Conservation (phyloP, 805 yeast genomes). For the Monosporozyma siamensis region DNA sequence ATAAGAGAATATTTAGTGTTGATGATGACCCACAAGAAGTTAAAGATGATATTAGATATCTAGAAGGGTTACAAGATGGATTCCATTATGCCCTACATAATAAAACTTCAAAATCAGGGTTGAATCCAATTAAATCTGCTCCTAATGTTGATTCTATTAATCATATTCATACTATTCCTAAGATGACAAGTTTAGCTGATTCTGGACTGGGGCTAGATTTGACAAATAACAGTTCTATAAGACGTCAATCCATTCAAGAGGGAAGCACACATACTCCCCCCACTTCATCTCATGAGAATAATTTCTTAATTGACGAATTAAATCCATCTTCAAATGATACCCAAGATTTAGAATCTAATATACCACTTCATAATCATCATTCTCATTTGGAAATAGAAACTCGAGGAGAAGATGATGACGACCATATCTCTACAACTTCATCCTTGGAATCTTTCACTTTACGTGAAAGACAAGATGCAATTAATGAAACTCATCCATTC, state of each 20-base stretch:
- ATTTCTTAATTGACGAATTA: background rate
- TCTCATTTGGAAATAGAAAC: too few relatives aligned
- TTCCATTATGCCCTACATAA: slow-evolving; percentile 38
- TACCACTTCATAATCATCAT: background rate
- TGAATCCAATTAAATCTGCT: slow-evolving; percentile 4
- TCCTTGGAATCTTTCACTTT: slow-evolving; percentile 79
- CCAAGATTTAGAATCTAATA: slow-evolving; percentile 10
- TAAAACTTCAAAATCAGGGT: slow-evolving; percentile 2
- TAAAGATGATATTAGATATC: slow-evolving; percentile 51
- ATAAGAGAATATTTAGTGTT: slow-evolving; percentile 49
- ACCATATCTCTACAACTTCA: slow-evolving; percentile 24
- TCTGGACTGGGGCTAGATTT: slow-evolving; percentile 5
- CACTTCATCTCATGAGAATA: background rate
- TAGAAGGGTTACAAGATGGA: slow-evolving; percentile 71
- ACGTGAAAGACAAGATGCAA: slow-evolving; percentile 90
- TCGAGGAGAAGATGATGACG: too few relatives aligned
- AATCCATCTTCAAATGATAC: slow-evolving; percentile 4
- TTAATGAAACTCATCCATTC: slow-evolving; percentile 93
- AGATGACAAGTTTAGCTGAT: slow-evolving; percentile 1
- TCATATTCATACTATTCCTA: background rate
- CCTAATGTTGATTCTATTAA: slow-evolving; percentile 2
- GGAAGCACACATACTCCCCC: background rate
- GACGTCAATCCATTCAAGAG: background rate
- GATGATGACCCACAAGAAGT: slow-evolving; percentile 75
- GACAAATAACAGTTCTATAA: background rate